Evolutionary conservation across 169 alveolate genomes (phyloP).

Genomic region (Blepharisma undulans): DNA sequence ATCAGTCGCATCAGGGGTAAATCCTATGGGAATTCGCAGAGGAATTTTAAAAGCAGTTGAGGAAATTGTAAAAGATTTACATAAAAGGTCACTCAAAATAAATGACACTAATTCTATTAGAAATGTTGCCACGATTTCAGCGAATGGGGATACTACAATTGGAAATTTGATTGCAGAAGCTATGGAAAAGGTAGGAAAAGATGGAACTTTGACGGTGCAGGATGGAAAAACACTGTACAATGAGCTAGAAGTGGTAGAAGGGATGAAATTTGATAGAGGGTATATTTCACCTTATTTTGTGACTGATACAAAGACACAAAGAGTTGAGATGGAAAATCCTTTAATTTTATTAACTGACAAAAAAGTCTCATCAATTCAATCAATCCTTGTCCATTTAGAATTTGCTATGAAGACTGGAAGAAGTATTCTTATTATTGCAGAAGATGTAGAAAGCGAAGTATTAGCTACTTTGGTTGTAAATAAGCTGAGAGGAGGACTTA

Average conservation of each 20-base stretch:
- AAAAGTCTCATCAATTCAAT: constrained; percentile 92
- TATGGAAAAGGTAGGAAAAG: constrained; percentile 96
- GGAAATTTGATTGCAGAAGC: constrained; percentile 97
- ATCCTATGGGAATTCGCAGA: constrained; percentile 98
- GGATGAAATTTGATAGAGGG: constrained; percentile 97
- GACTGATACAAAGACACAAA: constrained; percentile 94
- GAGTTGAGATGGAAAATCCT: constrained; percentile 96
- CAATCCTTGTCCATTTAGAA: constrained; percentile 95
- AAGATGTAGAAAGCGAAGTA: constrained; percentile 99
- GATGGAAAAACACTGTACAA: constrained; percentile 98
- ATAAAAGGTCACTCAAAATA: constrained; percentile 58
- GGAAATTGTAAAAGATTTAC: constrained; percentile 79
- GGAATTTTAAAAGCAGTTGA: constrained; percentile 92
- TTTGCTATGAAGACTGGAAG: constrained; percentile 92
- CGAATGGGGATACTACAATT: constrained; percentile 96
- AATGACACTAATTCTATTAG: constrained; percentile 52
- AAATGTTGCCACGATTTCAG: constrained; percentile 98
- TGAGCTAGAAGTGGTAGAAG: constrained; percentile 98
- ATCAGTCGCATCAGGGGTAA: constrained; percentile 98
- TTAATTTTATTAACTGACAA: constrained; percentile 94
- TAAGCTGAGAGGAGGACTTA: constrained; percentile 96
- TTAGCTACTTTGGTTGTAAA: constrained; percentile 97
- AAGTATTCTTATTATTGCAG: constrained; percentile 96
- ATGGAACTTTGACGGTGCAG: constrained; percentile 97
- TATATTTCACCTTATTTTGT: constrained; percentile 98